Base-by-base conservation (phyloP, 495 filamentous ascomycete genomes). In the Penicillium alfredii region DNA sequence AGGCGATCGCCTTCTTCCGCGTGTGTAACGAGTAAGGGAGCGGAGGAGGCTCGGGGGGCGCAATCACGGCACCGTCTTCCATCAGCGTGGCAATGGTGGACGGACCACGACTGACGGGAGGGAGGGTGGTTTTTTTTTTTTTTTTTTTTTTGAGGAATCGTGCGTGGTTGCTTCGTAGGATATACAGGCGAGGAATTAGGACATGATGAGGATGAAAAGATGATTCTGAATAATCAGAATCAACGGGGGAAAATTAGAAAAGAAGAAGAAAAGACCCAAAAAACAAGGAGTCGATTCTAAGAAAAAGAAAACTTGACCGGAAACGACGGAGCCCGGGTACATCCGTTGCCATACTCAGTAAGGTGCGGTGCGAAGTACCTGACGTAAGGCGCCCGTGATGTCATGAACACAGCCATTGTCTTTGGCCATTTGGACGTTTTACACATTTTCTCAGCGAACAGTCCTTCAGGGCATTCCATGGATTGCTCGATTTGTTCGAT, bases 11-110 rank as follows among this genome's bases (percentile, higher is more conserved):
- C 53, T 62, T 66, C 39, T 76, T 77, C 15, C 76, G 62, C n/a
- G 64, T 52, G 16, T 61, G 65, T 12, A 80, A 50, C 4, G 68
- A 69, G 51, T 79, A 80, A 18, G 77, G 73, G 12, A 81, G 68
- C 9, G 64, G 61, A 21, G 74, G 76, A 23, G 74, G 76, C 37
- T 60, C 63, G 15, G 46, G 42, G 9, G 51, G 36, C 14, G 31
- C 20, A 26, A 47, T 16, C 12, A 19, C 28, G 20, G 43, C 47
- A 52, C 51, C 63, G 55, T 57, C 54, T 31, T 68, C 66, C 64
- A 68, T 66, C 26, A 43, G 39, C 30, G 43, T 42, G 56, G 53
- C 46, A 20, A 49, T 42, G 27, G 37, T 40, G 44, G 41, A n/a
- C 38, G 38, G 36, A 42, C 23, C 23, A 25, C 8, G 8, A n/a